Evolutionary conservation across 2,329 filamentous ascomycete species (phyloP).

Genomic region (Alternaria triticina): DNA sequence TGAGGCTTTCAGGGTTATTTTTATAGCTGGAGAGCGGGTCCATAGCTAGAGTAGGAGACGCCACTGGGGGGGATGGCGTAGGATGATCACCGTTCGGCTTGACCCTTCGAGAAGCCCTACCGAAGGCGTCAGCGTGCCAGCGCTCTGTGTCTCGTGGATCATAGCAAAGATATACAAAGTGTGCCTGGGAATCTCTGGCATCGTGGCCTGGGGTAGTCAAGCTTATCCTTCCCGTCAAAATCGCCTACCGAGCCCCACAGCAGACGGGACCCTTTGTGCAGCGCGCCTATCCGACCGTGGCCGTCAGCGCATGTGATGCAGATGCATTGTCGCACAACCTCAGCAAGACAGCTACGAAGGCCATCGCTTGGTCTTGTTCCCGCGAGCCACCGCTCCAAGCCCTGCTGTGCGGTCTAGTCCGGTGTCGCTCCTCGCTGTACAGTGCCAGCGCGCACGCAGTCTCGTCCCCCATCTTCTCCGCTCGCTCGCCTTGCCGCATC

Average conservation of each 20-base stretch:
- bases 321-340: constrained; percentile 43
- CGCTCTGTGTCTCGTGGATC: background rate
- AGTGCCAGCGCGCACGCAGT: background rate
- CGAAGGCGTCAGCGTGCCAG: constrained; percentile 6
- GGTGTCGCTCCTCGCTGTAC: background rate
- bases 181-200: background rate
- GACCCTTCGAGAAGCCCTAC: constrained; percentile 24
- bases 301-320: constrained; percentile 43
- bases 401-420: background rate
- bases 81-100: constrained; percentile 22
- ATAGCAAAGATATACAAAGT: background rate
- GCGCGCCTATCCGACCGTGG: constrained; percentile 21
- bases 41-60: constrained; percentile 2
- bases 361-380: constrained; percentile 32
- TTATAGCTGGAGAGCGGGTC: constrained; percentile 9
- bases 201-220: background rate
- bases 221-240: constrained; percentile 2
- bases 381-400: background rate
- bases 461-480: constrained; percentile 8
- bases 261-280: constrained; percentile 10
- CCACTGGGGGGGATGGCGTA: constrained; percentile 3
- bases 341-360: constrained; percentile 23
- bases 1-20: constrained; percentile 14
- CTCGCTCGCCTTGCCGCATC: constrained; percentile 7
- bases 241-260: constrained; percentile 13